Conservation (phyloP, 805 yeast species). For the Candida succiphila region DNA sequence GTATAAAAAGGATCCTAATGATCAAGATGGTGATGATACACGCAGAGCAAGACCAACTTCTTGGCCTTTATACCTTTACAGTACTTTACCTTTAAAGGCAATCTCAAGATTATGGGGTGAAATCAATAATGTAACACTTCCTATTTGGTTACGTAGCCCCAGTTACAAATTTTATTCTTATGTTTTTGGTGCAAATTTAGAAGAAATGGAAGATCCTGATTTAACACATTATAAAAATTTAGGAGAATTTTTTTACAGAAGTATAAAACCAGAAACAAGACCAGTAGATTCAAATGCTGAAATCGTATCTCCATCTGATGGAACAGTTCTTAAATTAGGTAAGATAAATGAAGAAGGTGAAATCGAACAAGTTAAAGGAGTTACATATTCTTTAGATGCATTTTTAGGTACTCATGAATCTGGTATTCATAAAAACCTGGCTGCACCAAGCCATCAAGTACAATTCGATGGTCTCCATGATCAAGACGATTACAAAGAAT, state of each 20-base stretch:
- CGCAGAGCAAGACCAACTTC: slow-evolving; percentile 49
- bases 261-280: slow-evolving; percentile 65
- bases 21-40: slow-evolving; percentile 13
- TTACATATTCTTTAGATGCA: slow-evolving; percentile 85
- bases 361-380: slow-evolving; percentile 94
- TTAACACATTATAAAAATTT: slow-evolving; percentile 66
- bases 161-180: slow-evolving; percentile 70
- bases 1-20: slow-evolving; percentile 19
- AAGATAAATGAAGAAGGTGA: slow-evolving; percentile 61
- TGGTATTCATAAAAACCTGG: slow-evolving; percentile 28
- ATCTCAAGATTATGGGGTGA: slow-evolving; percentile 93
- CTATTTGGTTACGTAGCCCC: slow-evolving; percentile 80
- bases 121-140: slow-evolving; percentile 72
- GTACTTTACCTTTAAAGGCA: slow-evolving; percentile 84
- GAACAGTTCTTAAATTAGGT: slow-evolving; percentile 81
- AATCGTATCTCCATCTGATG: slow-evolving; percentile 89
- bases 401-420: slow-evolving; percentile 55
- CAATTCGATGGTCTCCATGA: slow-evolving; percentile 27
- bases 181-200: slow-evolving; percentile 79
- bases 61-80: slow-evolving; percentile 85
- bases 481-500: not conserved
- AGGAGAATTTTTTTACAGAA: slow-evolving; percentile 86
- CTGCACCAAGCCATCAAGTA: slow-evolving; percentile 45
- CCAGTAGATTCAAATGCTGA: slow-evolving; percentile 59
- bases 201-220: slow-evolving; percentile 81